A percentile compares a stretch with the other conserved stretches of the same genome.
Evolutionary conservation across 768 basidiomycete species (phyloP).

Genomic region (Suillus lakei): DNA sequence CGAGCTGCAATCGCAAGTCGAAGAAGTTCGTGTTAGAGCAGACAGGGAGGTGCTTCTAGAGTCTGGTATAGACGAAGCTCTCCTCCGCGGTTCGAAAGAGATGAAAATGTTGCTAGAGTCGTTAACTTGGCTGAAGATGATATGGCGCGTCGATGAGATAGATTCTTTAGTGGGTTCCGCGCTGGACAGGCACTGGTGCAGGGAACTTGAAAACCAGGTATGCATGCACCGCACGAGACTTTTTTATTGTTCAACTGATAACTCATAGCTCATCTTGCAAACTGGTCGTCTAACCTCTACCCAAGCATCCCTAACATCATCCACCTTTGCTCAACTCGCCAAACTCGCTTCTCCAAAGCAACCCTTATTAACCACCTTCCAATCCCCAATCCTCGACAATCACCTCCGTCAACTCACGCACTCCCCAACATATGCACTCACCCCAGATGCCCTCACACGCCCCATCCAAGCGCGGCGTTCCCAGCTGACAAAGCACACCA

Average conservation of each 20-base stretch:
- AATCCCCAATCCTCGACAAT: conserved; percentile 65
- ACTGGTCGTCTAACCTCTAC: conserved; percentile 59
- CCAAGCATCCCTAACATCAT: conserved; percentile 48
- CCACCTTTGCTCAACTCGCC: conserved; percentile 45
- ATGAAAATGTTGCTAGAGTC: conserved; percentile 36
- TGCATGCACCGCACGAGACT: conserved; percentile 8
- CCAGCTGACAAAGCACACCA: conserved; percentile 61
- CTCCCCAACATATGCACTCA: conserved; percentile 51
- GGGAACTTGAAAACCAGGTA: conserved; percentile 57
- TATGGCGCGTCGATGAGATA: conserved; percentile 48
- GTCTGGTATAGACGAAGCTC: conserved; percentile 27
- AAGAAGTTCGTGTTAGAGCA: conserved; percentile 42
- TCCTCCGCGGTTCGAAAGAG: conserved; percentile 33
- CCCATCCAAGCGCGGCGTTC: conserved; percentile 56
- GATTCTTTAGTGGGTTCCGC: conserved; percentile 37
- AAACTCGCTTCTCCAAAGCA: conserved; percentile 42
- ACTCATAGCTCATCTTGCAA: conserved; percentile 63
- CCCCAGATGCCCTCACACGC: conserved; percentile 48
- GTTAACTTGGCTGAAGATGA: conserved; percentile 43
- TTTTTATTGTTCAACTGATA: not conserved
- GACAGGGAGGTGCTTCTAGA: conserved; percentile 44
- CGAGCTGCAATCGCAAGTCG: conserved; percentile 42
- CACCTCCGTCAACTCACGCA: conserved; percentile 54
- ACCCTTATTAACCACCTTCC: conserved; percentile 29
- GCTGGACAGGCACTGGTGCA: conserved; percentile 42